phyloP scores from a whole-genome alignment of 164 flowering plant species.

The Liquidambar formosana region DNA sequence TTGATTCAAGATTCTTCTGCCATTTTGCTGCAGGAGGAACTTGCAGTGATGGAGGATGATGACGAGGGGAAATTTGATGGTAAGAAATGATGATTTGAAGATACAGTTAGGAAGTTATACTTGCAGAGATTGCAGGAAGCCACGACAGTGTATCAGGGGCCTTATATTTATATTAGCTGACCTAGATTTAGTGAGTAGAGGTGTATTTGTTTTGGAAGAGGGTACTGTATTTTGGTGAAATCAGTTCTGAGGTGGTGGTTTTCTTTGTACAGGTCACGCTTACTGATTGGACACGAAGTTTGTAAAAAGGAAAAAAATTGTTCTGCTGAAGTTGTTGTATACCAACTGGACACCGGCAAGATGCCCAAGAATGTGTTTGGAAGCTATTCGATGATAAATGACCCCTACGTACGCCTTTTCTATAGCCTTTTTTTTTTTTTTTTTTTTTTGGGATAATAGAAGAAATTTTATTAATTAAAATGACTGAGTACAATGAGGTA shows the following conservation, averaged over 20 bases:
- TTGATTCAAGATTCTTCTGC: slow-evolving; percentile 1
- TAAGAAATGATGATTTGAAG: not conserved
- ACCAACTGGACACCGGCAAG: not conserved
- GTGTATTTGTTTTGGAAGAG: not conserved
- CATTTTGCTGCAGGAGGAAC: slow-evolving; percentile 2
- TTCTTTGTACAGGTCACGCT: slow-evolving; percentile 14
- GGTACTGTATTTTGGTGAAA: not conserved
- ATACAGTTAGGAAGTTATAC: not conserved
- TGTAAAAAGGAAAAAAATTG: not conserved
- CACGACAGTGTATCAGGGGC: not conserved
- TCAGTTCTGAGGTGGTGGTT: not conserved
- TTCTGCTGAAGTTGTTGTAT: slow-evolving; percentile 2
- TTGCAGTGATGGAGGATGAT: not conserved
- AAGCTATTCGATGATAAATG: too few relatives aligned
- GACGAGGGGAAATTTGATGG: not conserved
- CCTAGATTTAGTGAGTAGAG: not conserved
- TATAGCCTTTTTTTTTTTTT: too few relatives aligned
- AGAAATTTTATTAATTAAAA: too few relatives aligned
- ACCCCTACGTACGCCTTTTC: too few relatives aligned
- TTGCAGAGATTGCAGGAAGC: not conserved
- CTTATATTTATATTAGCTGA: not conserved
- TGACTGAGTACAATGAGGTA: too few relatives aligned
- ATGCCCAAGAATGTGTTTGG: not conserved
- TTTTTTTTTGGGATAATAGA: too few relatives aligned
- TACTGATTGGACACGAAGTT: slow-evolving; percentile 1